phyloP scores from a whole-genome alignment of 805 yeast species.

The Dipodascus geniculatus region DNA sequence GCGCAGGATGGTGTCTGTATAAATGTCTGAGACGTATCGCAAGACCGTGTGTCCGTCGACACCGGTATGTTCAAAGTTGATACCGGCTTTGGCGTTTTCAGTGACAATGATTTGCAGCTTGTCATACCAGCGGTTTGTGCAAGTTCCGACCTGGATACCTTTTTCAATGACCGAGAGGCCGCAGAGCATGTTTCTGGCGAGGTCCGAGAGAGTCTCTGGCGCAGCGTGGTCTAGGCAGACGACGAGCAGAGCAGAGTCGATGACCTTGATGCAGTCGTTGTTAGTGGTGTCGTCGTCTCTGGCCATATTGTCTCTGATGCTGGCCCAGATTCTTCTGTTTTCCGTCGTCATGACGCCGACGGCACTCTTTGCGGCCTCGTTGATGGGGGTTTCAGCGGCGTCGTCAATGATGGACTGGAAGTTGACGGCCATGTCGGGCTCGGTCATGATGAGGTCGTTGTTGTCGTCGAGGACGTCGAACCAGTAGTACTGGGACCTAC shows the following conservation, averaged over 20 bases:
- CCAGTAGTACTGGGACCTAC: conserved; percentile 88
- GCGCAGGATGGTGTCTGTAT: conserved; percentile 78
- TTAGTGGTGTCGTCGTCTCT: conserved; percentile 36
- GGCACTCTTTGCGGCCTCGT: conserved; percentile 61
- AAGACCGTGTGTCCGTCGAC: conserved; percentile 93
- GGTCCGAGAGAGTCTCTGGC: conserved; percentile 41
- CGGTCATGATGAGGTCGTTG: conserved; percentile 60
- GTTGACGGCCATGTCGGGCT: conserved; percentile 64
- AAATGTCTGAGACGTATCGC: conserved; percentile 78
- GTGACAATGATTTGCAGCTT: conserved; percentile 81
- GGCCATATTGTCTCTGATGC: conserved; percentile 42
- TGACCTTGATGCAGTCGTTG: conserved; percentile 55
- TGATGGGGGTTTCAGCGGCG: conserved; percentile 38
- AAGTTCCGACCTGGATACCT: conserved; percentile 87
- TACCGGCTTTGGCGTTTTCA: conserved; percentile 82
- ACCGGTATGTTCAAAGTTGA: conserved; percentile 84
- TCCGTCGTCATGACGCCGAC: conserved; percentile 88
- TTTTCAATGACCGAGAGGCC: conserved; percentile 69
- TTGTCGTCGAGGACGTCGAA: conserved; percentile 75
- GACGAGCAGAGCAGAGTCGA: conserved; percentile 74
- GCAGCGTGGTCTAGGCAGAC: conserved; percentile 74
- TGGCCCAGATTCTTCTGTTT: conserved; percentile 80
- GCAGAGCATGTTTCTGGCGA: conserved; percentile 78
- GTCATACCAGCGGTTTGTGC: conserved; percentile 93
- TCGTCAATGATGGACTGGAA: conserved; percentile 68